Conservation (phyloP, 768 basidiomycete species). For the Lactarius tabidus region DNA sequence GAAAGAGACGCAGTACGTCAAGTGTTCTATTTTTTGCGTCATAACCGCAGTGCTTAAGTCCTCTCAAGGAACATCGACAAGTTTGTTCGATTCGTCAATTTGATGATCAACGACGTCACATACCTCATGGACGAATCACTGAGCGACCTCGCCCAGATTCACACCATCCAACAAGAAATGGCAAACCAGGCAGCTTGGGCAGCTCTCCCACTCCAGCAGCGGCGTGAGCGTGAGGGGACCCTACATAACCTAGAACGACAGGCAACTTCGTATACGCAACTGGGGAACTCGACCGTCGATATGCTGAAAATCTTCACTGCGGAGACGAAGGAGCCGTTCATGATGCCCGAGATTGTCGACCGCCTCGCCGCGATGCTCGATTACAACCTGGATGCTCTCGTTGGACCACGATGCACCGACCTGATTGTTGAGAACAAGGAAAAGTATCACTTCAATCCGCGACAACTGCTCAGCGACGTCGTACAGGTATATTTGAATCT, state of each 20-base stretch:
- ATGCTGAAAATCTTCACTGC: conserved; percentile 89
- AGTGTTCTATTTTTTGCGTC: conserved; percentile 28
- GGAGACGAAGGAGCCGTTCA: conserved; percentile 87
- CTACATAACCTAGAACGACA: conserved; percentile 79
- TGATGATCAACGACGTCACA: conserved; percentile 99
- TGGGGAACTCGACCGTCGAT: conserved; percentile 86
- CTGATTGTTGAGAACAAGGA: conserved; percentile 82
- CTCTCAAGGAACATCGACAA: conserved; percentile 73
- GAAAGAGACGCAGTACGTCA: conserved; percentile 61
- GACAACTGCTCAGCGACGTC: conserved; percentile 76
- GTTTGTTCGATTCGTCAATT: conserved; percentile 93
- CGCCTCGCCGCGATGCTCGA: conserved; percentile 95
- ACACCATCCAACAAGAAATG: conserved; percentile 83
- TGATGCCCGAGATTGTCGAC: conserved; percentile 95
- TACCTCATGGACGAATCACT: conserved; percentile 97
- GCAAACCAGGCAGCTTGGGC: conserved; percentile 68
- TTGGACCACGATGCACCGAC: conserved; percentile 84
- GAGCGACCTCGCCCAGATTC: conserved; percentile 82
- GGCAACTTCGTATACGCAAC: conserved; percentile 80
- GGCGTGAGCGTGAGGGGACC: conserved; percentile 77
- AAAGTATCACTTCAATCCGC: conserved; percentile 87
- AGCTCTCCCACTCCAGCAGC: conserved; percentile 59
- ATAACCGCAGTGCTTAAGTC: not conserved
- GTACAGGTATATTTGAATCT: conserved; percentile 89
- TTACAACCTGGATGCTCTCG: conserved; percentile 86